Conservation (phyloP, 1,139 yeast species). For the Suhomyces kunorum region DNA sequence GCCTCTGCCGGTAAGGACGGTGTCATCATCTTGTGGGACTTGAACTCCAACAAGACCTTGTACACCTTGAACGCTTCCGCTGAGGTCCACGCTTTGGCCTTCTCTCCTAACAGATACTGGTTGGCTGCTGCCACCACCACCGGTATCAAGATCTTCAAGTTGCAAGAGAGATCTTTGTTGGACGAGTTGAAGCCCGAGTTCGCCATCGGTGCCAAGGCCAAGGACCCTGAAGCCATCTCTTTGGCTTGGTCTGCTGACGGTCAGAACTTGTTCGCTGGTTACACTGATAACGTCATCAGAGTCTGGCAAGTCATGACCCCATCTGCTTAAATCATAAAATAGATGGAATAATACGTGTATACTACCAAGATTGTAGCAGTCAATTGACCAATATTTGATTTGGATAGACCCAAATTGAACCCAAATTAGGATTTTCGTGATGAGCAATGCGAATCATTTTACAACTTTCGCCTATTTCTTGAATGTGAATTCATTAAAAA, state of each 20-base stretch:
- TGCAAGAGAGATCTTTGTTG: conserved; percentile 92
- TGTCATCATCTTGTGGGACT: conserved; percentile 98
- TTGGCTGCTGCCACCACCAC: conserved; percentile 99
- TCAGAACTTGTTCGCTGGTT: conserved; percentile 99
- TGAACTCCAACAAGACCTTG: conserved; percentile 82
- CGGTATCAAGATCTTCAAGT: conserved; percentile 98
- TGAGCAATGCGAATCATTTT: no score
- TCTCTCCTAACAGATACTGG: conserved; percentile 99
- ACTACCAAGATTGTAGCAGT: conserved; percentile 5
- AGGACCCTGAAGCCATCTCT: conserved; percentile 98
- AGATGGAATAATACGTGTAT: conserved; percentile 13
- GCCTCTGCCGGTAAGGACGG: conserved; percentile 99
- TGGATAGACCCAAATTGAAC: no score
- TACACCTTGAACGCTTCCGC: conserved; percentile 96
- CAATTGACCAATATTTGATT: no score
- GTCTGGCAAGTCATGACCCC: conserved; percentile 99
- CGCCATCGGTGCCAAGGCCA: conserved; percentile 84
- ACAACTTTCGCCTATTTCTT: no score
- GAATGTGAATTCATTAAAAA: no score
- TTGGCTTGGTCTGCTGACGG: conserved; percentile 99
- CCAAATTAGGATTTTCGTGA: no score
- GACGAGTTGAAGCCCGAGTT: conserved; percentile 99
- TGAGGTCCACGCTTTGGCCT: conserved; percentile 97
- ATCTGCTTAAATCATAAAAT: conserved; percentile 42
- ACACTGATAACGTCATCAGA: conserved; percentile 99